These are phyloP conservation scores for Phytophthora tubulina DNA, from an alignment of 352 stramenopile genomes.

Conservation along the genomic window DNA sequence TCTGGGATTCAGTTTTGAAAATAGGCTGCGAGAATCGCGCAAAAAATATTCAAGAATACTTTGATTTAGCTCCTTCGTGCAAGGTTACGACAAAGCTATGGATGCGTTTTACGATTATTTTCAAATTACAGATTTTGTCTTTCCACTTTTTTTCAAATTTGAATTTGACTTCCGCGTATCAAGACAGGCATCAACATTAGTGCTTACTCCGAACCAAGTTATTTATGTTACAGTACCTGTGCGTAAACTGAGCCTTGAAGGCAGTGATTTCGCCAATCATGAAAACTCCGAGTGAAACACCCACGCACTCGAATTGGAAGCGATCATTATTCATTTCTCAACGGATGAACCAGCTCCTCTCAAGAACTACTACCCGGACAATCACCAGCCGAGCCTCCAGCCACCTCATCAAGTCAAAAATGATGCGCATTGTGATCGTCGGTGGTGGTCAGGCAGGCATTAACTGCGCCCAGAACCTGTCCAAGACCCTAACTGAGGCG, in stretches of 20 bases:
- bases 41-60: background rate
- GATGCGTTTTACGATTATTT: no score
- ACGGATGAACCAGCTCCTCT: constrained; percentile 24
- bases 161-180: no score
- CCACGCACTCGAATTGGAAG: no score
- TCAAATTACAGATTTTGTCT: no score
- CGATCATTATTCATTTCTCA: constrained; percentile 27
- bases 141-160: no score
- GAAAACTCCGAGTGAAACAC: background rate
- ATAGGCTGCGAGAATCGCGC: background rate
- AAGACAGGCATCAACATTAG: constrained; percentile 2
- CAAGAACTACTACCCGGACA: constrained; percentile 20
- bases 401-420: constrained; percentile 27
- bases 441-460: constrained; percentile 59
- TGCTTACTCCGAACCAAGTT: constrained; percentile 10
- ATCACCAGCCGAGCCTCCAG: constrained; percentile 11
- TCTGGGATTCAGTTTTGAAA: background rate
- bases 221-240: background rate
- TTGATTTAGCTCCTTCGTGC: background rate
- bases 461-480: constrained; percentile 49
- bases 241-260: constrained; percentile 13
- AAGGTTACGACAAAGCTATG: no score
- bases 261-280: constrained; percentile 15
- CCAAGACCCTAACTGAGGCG: constrained; percentile 40
- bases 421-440: constrained; percentile 62